phyloP scores from a whole-genome alignment of 768 basidiomycete genomes.

The Mycena latifolia region DNA sequence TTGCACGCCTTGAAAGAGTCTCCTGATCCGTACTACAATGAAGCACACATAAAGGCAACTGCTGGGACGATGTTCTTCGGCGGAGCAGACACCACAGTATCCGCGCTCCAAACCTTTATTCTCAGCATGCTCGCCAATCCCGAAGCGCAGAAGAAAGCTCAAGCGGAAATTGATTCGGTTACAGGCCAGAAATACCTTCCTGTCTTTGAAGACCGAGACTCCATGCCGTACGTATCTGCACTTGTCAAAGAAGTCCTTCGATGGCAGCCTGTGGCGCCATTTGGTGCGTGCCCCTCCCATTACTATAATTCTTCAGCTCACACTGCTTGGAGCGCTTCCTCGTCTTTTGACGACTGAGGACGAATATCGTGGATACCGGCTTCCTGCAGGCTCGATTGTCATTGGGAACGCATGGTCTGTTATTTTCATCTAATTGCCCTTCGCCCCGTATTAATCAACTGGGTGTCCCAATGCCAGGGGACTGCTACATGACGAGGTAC shows the following conservation, averaged over 20 bases:
- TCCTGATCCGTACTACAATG: background rate
- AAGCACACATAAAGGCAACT: background rate
- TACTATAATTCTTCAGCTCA: background rate
- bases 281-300: conserved; percentile 46
- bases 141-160: no score
- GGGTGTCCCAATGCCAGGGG: background rate
- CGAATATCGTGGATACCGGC: conserved; percentile 48
- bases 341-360: conserved; percentile 47
- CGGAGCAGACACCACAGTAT: conserved; percentile 50
- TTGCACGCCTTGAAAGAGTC: background rate
- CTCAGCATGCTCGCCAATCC: conserved; percentile 53
- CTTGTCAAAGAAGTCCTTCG: conserved; percentile 50
- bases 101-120: conserved; percentile 47
- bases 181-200: conserved; percentile 49
- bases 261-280: conserved; percentile 48
- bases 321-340: conserved; percentile 34
- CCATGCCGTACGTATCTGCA: conserved; percentile 50
- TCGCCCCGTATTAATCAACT: no score
- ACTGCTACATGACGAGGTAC: conserved; percentile 14
- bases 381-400: conserved; percentile 45
- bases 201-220: conserved; percentile 42
- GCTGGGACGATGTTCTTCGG: conserved; percentile 1
- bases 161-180: conserved; percentile 52
- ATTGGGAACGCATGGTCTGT: conserved; percentile 40
- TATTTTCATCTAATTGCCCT: no score